Evolutionary conservation across 2,329 filamentous ascomycete genomes (phyloP).

Genomic region (Aureobasidium sp.): DNA sequence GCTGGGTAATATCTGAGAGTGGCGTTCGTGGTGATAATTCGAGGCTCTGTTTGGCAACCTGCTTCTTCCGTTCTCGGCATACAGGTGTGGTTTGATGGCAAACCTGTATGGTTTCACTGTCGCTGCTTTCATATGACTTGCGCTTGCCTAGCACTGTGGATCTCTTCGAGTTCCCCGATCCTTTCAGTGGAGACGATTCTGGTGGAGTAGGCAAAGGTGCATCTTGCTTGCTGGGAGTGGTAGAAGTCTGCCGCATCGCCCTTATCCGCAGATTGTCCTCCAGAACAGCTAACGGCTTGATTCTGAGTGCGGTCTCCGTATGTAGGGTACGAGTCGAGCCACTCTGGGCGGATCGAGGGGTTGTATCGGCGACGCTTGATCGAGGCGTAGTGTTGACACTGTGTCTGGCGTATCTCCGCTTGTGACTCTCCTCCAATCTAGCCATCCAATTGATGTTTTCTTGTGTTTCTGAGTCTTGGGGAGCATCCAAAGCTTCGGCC

Average conservation of each 20-base stretch:
- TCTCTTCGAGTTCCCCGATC: background rate
- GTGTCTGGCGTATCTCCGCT: slow-evolving; percentile 22
- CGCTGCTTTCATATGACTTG: background rate
- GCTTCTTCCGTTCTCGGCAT: background rate
- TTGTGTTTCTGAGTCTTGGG: slow-evolving; percentile 47
- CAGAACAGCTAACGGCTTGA: background rate
- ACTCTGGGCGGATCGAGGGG: background rate
- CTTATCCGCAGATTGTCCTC: background rate
- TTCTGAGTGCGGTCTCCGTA: background rate
- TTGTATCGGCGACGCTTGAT: slow-evolving; percentile 7
- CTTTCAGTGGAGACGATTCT: background rate
- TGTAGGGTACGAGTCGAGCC: background rate
- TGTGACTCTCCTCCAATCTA: slow-evolving; percentile 41
- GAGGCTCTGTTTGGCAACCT: background rate
- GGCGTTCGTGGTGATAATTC: background rate
- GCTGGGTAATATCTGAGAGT: background rate
- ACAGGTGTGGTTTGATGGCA: too few relatives aligned
- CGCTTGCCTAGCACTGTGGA: background rate
- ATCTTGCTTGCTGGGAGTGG: background rate
- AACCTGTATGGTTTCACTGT: background rate
- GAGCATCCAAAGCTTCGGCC: slow-evolving; percentile 42
- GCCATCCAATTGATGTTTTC: slow-evolving; percentile 54
- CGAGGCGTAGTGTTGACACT: slow-evolving; percentile 16
- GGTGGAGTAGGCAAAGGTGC: slow-evolving; percentile 1
- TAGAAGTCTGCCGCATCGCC: background rate